These are phyloP conservation scores for Aspergillus sp. DNA, from an alignment of 2,329 filamentous ascomycete species.

Conservation along the genomic window DNA sequence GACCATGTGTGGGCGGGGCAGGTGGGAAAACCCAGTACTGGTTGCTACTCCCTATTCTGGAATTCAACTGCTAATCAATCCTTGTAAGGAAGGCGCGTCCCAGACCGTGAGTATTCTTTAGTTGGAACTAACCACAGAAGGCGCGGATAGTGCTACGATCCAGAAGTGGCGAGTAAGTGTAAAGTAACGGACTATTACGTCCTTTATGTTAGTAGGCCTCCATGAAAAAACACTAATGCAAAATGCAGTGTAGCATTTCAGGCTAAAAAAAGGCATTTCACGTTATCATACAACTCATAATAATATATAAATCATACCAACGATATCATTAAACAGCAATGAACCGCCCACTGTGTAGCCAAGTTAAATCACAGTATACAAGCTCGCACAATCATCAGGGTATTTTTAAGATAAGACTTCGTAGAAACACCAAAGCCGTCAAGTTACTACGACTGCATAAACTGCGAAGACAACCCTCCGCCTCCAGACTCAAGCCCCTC, in stretches of 20 bases:
- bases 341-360: neutral
- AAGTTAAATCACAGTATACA: neutral
- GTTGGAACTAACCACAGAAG: too few species aligned
- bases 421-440: too few species aligned
- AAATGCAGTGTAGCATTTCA: too few species aligned
- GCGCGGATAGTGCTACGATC: too few species aligned
- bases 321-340: neutral
- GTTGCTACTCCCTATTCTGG: neutral
- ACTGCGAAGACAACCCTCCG: slow-evolving; percentile 26
- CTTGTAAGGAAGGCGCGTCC: neutral
- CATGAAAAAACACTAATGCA: too few species aligned
- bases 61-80: neutral
- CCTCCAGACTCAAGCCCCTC: slow-evolving; percentile 19
- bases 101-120: neutral
- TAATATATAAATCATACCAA: neutral
- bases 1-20: neutral
- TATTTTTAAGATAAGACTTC: neutral
- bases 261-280: too few species aligned
- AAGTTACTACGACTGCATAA: slow-evolving; percentile 19
- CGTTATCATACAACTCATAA: slow-evolving; percentile 1
- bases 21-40: neutral
- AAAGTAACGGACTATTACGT: too few species aligned
- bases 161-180: too few species aligned
- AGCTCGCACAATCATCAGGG: neutral
- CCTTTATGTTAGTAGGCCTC: too few species aligned